Percentiles rank a stretch among this genome's conserved stretches.
phyloP scores from a whole-genome alignment of 352 stramenopile genomes.

The Phytophthora brassicae region DNA sequence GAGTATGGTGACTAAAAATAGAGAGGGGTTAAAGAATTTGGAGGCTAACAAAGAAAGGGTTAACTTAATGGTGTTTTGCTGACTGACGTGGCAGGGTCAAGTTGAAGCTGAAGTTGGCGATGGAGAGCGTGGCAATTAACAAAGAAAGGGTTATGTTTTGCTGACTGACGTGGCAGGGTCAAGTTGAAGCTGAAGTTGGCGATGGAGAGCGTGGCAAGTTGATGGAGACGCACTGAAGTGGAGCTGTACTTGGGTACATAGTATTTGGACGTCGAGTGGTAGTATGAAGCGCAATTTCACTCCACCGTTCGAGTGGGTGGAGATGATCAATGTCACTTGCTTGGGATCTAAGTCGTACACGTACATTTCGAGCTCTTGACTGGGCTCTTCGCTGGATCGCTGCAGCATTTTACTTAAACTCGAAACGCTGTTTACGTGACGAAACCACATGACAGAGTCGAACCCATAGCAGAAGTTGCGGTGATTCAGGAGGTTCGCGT shows the following conservation, averaged over 20 bases:
- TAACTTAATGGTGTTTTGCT: no score
- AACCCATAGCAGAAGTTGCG: slow-evolving; percentile 20
- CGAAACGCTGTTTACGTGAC: slow-evolving; percentile 5
- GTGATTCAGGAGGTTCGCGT: slow-evolving; percentile 36
- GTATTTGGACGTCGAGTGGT: neutral
- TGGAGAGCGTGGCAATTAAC: no score
- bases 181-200: slow-evolving; percentile 16
- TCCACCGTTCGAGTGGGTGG: slow-evolving; percentile 5
- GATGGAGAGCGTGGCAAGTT: neutral
- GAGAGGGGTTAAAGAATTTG: neutral
- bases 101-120: slow-evolving; percentile 12
- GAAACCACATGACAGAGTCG: slow-evolving; percentile 16
- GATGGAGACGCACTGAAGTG: neutral
- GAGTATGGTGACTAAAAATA: slow-evolving; percentile 3
- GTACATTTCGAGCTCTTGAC: neutral
- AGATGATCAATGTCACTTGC: slow-evolving; percentile 12
- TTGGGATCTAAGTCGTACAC: neutral
- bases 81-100: slow-evolving; percentile 9
- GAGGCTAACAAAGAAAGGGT: no score
- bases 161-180: slow-evolving; percentile 11
- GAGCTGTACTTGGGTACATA: slow-evolving; percentile 1
- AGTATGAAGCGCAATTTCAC: slow-evolving; percentile 7
- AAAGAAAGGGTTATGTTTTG: no score
- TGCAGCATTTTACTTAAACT: slow-evolving; percentile 13
- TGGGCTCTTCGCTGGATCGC: neutral